Evolutionary conservation across 495 filamentous ascomycete species (phyloP).

Genomic region (Hapsidospora chrysogenum): DNA sequence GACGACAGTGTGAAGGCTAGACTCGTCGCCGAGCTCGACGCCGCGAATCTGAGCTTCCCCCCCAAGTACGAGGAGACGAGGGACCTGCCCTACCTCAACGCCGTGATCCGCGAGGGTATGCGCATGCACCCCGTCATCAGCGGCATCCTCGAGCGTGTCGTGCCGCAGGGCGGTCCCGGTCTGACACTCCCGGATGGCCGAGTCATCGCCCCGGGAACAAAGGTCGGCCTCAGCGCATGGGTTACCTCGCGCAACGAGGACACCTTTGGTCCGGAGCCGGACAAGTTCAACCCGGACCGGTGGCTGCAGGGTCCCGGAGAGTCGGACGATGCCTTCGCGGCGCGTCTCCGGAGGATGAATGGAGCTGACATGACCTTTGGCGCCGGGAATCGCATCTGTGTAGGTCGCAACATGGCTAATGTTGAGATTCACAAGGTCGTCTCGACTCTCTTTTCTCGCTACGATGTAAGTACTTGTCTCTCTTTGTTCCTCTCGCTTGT

Average conservation of each 20-base stretch:
- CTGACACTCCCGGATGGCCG: neutral
- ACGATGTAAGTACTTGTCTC: neutral
- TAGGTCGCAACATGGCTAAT: neutral
- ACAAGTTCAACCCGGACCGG: conserved; percentile 20
- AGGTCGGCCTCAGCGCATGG: neutral
- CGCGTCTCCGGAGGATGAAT: neutral
- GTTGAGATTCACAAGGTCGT: neutral
- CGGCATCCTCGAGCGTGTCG: conserved; percentile 20
- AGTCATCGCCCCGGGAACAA: neutral
- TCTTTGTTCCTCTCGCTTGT: no score
- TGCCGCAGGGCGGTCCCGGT: conserved; percentile 21
- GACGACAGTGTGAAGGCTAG: neutral
- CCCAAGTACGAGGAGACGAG: neutral
- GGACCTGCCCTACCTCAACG: conserved; percentile 30
- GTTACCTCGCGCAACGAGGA: neutral
- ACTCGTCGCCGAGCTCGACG: neutral
- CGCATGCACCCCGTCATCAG: conserved; percentile 22
- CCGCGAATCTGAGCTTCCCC: neutral
- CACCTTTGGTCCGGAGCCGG: conserved; percentile 11
- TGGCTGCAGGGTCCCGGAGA: conserved; percentile 12
- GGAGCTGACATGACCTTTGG: neutral
- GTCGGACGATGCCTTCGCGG: neutral
- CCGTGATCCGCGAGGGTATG: conserved; percentile 29
- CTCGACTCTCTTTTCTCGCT: neutral
- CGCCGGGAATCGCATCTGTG: neutral